Conservation (phyloP, 176 grass and related monocot genomes). For the Oryza coarctata region DNA sequence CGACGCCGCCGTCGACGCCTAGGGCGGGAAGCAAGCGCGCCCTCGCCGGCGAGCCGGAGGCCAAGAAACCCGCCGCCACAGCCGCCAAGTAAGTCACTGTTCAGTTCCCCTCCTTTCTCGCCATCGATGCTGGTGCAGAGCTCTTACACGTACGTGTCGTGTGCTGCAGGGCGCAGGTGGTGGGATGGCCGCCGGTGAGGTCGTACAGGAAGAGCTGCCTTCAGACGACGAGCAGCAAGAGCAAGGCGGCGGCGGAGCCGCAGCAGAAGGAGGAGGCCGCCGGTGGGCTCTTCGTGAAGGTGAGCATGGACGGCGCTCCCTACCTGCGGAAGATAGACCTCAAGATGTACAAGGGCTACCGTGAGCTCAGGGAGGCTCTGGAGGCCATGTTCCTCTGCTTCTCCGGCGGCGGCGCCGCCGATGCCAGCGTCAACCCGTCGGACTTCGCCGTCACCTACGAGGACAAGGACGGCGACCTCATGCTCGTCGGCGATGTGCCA, state of each 20-base stretch:
- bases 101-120: background rate
- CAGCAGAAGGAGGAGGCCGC: conserved; percentile 28
- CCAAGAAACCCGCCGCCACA: background rate
- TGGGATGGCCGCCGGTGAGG: conserved; percentile 89
- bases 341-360: conserved; percentile 72
- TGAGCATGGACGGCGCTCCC: conserved; percentile 91
- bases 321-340: conserved; percentile 90
- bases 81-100: conserved; percentile 32
- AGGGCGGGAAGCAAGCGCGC: conserved; percentile 52
- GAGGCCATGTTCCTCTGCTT: conserved; percentile 83
- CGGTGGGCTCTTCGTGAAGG: conserved; percentile 60
- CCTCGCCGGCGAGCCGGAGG: conserved; percentile 11
- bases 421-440: conserved; percentile 25
- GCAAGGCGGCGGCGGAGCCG: conserved; percentile 1
- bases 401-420: conserved; percentile 36
- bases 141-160: background rate
- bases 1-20: conserved; percentile 16
- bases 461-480: conserved; percentile 85
- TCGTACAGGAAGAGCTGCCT: conserved; percentile 91
- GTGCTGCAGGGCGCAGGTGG: conserved; percentile 64
- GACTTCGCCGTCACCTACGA: conserved; percentile 76
- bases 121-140: background rate
- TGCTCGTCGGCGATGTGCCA: conserved; percentile 87
- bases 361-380: conserved; percentile 78
- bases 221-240: conserved; percentile 44